These are phyloP conservation scores for Zasmidium cellare DNA, from an alignment of 2,329 filamentous ascomycete species.

Conservation along the genomic window DNA sequence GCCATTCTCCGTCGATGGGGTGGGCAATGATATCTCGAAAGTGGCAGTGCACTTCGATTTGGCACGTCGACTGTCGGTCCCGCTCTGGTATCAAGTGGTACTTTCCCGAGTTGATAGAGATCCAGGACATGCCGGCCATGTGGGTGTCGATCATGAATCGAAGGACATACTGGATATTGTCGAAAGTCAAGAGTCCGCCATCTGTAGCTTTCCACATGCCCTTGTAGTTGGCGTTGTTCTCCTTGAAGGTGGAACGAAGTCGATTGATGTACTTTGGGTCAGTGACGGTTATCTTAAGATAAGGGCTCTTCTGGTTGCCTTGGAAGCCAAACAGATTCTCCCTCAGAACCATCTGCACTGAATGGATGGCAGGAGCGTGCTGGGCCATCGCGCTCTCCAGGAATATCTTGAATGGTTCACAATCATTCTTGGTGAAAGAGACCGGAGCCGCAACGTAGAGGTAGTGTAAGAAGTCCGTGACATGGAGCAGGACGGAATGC, in stretches of 20 bases:
- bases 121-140: conserved; percentile 96
- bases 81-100: conserved; percentile 69
- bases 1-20: conserved; percentile 88
- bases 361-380: conserved; percentile 72
- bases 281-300: conserved; percentile 88
- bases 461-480: conserved; percentile 95
- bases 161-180: conserved; percentile 92
- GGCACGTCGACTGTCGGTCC: conserved; percentile 83
- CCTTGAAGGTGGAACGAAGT: conserved; percentile 74
- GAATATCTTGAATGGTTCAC: conserved; percentile 73
- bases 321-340: conserved; percentile 95
- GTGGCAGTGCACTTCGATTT: conserved; percentile 87
- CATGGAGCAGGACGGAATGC: conserved; percentile 90
- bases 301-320: conserved; percentile 87
- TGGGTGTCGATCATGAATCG: conserved; percentile 98
- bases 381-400: conserved; percentile 78
- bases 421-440: conserved; percentile 76
- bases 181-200: conserved; percentile 81
- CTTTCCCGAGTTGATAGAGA: conserved; percentile 73
- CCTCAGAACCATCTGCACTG: conserved; percentile 76
- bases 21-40: conserved; percentile 85
- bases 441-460: conserved; percentile 88
- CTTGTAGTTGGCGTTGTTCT: conserved; percentile 81
- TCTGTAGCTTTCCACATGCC: conserved; percentile 75
- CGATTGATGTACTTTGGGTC: conserved; percentile 82